Base-by-base conservation (phyloP, 2,329 filamentous ascomycete species). In the Neopestalotiopsis sp. region DNA sequence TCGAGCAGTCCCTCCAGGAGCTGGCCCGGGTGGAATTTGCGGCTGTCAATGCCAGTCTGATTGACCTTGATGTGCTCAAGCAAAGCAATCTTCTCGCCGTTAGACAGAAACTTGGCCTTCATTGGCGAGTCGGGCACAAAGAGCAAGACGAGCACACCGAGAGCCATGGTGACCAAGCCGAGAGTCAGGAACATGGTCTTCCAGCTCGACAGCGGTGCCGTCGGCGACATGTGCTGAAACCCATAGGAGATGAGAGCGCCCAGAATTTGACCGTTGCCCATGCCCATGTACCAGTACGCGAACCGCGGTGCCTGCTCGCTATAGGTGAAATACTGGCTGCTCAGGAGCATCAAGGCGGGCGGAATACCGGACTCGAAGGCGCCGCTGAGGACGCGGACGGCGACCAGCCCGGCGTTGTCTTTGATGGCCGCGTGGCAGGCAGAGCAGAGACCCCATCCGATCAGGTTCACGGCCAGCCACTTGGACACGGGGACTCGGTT, bases 141-240 rank as follows among this genome's bases (percentile, higher is more conserved):
- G 24, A 65, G 38, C 12, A 49, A n/a, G 1, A 65, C 62, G 42
- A 65, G 20, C n/a, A 49, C 12, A 13, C 62, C 62, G 1, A 65
- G 10, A 17, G 42, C 24, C 5, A 52, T 30, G 24, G 62, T 65
- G 38, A 65, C 42, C n/a, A 65, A n/a, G 3, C 62, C 62, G 4
- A 65, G 42, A 14, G 52, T 40, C 62, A 65, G 42, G 24, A 65
- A 65, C 62, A 65, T 65, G 38, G 62, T 65, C 42, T 65, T 65
- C 62, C 62, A 65, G n/a, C 62, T 65, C 7, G 62, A 49, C 3
- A 65, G 42, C 3, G 62, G 38, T 9, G 62, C 62, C 1, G 38
- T 65, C 1, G 62, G 62, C 38, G 62, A 45, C 40, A 65, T 65
- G 30, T 65, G 62, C 42, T 65, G 62, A 24, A 65, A 65, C 4